A percentile compares a stretch with the other conserved stretches of the same genome.
Conservation (phyloP, 306 rosid species). For the Cyclanthera cordifolia region DNA sequence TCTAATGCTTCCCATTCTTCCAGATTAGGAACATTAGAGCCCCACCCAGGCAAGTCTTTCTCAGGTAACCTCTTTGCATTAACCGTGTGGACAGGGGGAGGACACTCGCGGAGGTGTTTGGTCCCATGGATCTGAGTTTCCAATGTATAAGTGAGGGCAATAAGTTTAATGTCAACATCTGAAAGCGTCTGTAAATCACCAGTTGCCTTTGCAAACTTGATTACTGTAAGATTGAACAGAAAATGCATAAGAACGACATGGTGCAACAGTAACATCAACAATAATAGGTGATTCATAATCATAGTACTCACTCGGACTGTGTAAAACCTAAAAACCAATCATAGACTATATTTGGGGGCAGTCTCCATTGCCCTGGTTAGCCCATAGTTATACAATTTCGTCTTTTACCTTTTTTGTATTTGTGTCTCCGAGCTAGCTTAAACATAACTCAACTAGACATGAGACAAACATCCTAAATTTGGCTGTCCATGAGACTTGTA, state of each 20-base stretch:
- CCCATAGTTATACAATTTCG: too few relatives aligned
- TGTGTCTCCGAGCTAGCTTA: too few relatives aligned
- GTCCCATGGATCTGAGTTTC: slow-evolving; percentile 79
- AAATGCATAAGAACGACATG: not conserved
- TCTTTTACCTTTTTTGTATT: too few relatives aligned
- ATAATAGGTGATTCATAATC: too few relatives aligned
- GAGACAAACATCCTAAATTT: too few relatives aligned
- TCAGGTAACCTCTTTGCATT: slow-evolving; percentile 66
- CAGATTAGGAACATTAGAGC: slow-evolving; percentile 73
- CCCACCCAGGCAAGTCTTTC: slow-evolving; percentile 98
- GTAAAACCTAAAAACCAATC: too few relatives aligned
- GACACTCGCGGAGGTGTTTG: slow-evolving; percentile 54
- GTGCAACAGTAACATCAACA: not conserved
- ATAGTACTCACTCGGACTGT: too few relatives aligned
- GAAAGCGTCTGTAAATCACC: slow-evolving; percentile 93
- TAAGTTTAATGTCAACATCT: slow-evolving; percentile 73
- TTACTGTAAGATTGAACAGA: slow-evolving; percentile 29
- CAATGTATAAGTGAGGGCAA: slow-evolving; percentile 61
- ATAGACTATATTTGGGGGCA: too few relatives aligned
- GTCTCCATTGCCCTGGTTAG: too few relatives aligned
- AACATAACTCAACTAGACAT: too few relatives aligned
- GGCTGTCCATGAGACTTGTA: too few relatives aligned
- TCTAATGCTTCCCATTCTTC: slow-evolving; percentile 89
- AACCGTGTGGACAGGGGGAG: slow-evolving; percentile 59
- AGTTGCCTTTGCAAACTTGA: slow-evolving; percentile 76